A percentile compares a stretch with the other conserved stretches of the same genome.
Evolutionary conservation across 1,139 yeast genomes (phyloP).

Genomic region (Candida sp.): DNA sequence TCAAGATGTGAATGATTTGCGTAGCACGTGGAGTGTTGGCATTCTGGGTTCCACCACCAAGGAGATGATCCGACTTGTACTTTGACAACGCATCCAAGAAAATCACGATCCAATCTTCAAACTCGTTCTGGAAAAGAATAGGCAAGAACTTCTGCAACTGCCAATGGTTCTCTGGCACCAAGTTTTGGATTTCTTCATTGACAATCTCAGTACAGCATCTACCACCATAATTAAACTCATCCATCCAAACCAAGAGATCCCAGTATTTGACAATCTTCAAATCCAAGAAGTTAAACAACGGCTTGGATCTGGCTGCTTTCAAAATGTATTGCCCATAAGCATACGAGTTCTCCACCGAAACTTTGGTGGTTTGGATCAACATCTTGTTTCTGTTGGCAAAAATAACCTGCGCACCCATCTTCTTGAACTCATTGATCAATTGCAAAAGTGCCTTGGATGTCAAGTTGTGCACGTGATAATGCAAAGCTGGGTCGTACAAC

Average conservation of each 20-base stretch:
- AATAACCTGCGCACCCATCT: slow-evolving; percentile 78
- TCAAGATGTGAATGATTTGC: slow-evolving; percentile 61
- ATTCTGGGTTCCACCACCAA: slow-evolving; percentile 32
- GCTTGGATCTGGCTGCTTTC: slow-evolving; percentile 79
- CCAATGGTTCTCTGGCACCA: slow-evolving; percentile 76
- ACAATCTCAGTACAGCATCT: slow-evolving; percentile 68
- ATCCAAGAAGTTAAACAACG: slow-evolving; percentile 84
- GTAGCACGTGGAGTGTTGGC: slow-evolving; percentile 64
- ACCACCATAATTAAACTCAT: slow-evolving; percentile 87
- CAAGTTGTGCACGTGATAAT: slow-evolving; percentile 87
- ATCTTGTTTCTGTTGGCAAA: slow-evolving; percentile 84
- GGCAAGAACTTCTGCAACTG: slow-evolving; percentile 81
- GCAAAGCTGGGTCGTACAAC: slow-evolving; percentile 78
- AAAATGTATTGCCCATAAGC: slow-evolving; percentile 90
- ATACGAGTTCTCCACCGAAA: slow-evolving; percentile 84
- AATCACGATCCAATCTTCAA: slow-evolving; percentile 85
- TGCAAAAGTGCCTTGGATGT: slow-evolving; percentile 86
- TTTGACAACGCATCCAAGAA: slow-evolving; percentile 74
- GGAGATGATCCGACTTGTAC: slow-evolving; percentile 48
- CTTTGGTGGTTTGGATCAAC: slow-evolving; percentile 74
- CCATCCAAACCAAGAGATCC: slow-evolving; percentile 97
- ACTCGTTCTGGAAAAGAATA: slow-evolving; percentile 73
- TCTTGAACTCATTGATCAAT: slow-evolving; percentile 77
- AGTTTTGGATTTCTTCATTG: slow-evolving; percentile 57
- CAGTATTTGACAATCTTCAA: slow-evolving; percentile 78